These are phyloP conservation scores for Ramularia endophylla DNA, from an alignment of 2,329 filamentous ascomycete genomes.

Conservation along the genomic window DNA sequence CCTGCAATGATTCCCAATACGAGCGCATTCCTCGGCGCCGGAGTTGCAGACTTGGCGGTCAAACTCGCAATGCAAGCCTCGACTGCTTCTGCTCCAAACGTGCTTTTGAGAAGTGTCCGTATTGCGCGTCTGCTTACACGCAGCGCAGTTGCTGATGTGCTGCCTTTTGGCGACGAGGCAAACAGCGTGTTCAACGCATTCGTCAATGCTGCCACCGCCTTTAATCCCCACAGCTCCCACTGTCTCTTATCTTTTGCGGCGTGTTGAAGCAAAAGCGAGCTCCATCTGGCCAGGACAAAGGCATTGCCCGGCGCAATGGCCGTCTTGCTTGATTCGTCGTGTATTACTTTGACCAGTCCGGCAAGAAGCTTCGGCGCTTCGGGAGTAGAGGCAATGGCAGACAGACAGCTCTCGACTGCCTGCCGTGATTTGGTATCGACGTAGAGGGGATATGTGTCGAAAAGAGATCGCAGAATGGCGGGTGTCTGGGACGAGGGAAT, in stretches of 20 bases:
- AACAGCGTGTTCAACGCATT: slow-evolving; percentile 73
- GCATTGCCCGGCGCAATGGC: slow-evolving; percentile 73
- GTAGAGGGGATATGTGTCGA: slow-evolving; percentile 84
- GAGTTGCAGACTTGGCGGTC: slow-evolving; percentile 59
- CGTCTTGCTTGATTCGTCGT: slow-evolving; percentile 67
- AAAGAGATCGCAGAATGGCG: slow-evolving; percentile 59
- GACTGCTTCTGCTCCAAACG: slow-evolving; percentile 56
- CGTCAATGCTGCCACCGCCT: slow-evolving; percentile 64
- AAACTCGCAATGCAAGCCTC: slow-evolving; percentile 59
- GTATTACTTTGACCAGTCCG: slow-evolving; percentile 60
- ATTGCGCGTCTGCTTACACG: slow-evolving; percentile 74
- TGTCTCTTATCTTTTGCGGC: slow-evolving; percentile 53
- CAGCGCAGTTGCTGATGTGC: slow-evolving; percentile 66
- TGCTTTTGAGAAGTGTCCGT: slow-evolving; percentile 62
- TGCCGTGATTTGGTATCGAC: slow-evolving; percentile 76
- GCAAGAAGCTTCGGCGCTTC: slow-evolving; percentile 54
- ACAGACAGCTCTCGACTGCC: slow-evolving; percentile 75
- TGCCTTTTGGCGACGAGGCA: slow-evolving; percentile 55
- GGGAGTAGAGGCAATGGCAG: slow-evolving; percentile 56
- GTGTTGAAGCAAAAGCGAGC: slow-evolving; percentile 68
- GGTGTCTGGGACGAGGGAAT: slow-evolving; percentile 20
- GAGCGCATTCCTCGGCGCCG: slow-evolving; percentile 64
- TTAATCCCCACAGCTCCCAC: slow-evolving; percentile 60
- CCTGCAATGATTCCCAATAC: slow-evolving; percentile 83
- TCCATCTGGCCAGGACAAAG: slow-evolving; percentile 90